Evolutionary conservation across 306 rosid species (phyloP), one percentile per base, ranked within the genome.

Genomic region (Castanospermum australe): DNA sequence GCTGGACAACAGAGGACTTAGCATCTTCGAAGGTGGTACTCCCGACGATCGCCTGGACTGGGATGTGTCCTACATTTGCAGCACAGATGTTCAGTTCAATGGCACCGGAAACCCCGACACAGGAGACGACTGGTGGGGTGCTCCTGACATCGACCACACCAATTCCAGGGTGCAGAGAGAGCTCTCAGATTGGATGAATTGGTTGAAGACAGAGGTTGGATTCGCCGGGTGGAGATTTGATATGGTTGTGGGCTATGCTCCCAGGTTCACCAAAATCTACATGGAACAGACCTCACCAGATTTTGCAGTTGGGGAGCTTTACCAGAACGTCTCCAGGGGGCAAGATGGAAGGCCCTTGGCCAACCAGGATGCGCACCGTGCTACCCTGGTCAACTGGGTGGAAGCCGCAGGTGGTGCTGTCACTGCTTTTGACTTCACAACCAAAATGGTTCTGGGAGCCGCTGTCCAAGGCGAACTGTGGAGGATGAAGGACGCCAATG

Each of bases 1-100:
- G 47, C 8, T 79, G 14, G 97, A 90, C 48, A 71, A 50, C 41
- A 85, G 79, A 69, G 92, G 94, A 75, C 81, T 81, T 54, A 77
- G 86, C 88, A 80, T 92, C 64, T 90, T 92, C 72, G 94, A 92
- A 82, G 96, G 97, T 52, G 97, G 96, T 17, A 92, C 94, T 12
- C 76, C 89, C 0, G 94, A 92, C 60, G 48, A 0, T 17, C 89
- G 86, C 33, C 91, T 90, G 0, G 94, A 90, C 18, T 92, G 92
- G 97, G 84, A 86, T 0, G 89, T 86, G 0, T 82, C 90, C 21
- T 79, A 83, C 85, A 84, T 92, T 69, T 92, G 96, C 75, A 39
- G 83, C n/a, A 65, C 75, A 0, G 94, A 90, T 13, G 2, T 14
- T 0, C 67, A 41, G 30, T 92, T 93, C 41, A 65, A 89, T 4